These are phyloP conservation scores for Gossypium turneri DNA, from an alignment of 345 rosid species.

Conservation along the genomic window DNA sequence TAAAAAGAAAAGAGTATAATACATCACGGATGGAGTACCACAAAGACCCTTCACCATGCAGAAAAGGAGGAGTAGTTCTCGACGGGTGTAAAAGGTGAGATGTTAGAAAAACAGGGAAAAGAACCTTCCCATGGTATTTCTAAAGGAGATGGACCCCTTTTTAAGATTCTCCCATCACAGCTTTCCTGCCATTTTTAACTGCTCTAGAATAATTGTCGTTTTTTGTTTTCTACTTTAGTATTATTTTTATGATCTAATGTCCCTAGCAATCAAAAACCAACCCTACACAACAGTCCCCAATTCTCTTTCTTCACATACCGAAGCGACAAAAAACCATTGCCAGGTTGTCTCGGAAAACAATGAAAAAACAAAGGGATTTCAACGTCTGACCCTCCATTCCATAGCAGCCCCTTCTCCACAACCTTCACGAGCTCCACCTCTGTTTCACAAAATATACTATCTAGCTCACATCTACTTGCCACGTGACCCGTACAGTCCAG, in stretches of 20 bases:
- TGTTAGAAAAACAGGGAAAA: background rate
- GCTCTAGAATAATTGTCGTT: background rate
- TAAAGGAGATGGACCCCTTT: background rate
- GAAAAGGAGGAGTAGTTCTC: background rate
- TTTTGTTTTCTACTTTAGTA: background rate
- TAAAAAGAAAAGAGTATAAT: background rate
- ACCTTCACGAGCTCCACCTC: conserved; percentile 4
- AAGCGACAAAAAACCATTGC: background rate
- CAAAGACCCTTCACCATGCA: background rate
- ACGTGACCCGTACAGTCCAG: background rate
- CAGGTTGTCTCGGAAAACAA: background rate
- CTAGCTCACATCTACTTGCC: background rate
- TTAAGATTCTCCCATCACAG: background rate
- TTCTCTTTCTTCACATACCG: background rate
- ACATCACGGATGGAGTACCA: background rate
- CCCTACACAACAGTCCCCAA: too few species aligned
- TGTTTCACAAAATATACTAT: background rate
- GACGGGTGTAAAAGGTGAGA: background rate
- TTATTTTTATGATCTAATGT: background rate
- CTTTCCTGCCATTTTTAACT: background rate
- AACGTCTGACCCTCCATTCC: background rate
- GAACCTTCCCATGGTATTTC: conserved; percentile 4
- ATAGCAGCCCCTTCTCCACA: background rate
- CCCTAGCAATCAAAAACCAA: background rate
- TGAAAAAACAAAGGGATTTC: background rate